A percentile compares a stretch with the other conserved stretches of the same genome.
Conservation (phyloP, 257 asterid species). For the Ballota nigra region DNA sequence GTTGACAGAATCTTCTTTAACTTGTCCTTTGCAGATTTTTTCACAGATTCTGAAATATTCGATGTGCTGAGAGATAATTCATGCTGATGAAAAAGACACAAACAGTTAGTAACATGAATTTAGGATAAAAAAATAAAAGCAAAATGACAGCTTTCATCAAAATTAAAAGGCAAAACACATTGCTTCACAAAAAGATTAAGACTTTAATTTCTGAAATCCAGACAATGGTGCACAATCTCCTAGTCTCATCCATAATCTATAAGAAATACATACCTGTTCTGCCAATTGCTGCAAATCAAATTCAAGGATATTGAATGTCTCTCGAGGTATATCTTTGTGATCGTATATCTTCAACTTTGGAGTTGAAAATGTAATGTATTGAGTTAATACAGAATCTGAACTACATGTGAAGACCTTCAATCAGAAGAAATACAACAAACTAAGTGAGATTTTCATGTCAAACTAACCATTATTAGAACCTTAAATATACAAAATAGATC, state of each 20-base stretch:
- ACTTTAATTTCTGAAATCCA: neutral
- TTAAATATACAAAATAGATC: neutral
- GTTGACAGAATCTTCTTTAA: conserved; percentile 35
- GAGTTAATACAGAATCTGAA: conserved; percentile 47
- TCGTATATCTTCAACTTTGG: conserved; percentile 50
- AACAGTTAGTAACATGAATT: conserved; percentile 21
- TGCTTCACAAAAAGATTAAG: neutral
- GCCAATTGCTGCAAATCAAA: conserved; percentile 27
- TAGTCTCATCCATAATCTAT: neutral
- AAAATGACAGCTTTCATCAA: neutral
- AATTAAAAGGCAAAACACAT: neutral
- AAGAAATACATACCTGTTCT: conserved; percentile 40
- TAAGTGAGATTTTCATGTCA: neutral
- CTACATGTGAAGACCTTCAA: conserved; percentile 75
- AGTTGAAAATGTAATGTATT: conserved; percentile 49
- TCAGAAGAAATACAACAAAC: conserved; percentile 14
- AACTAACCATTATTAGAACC: neutral
- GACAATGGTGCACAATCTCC: neutral
- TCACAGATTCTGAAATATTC: conserved; percentile 33
- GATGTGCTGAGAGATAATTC: conserved; percentile 26
- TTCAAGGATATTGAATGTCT: conserved; percentile 17
- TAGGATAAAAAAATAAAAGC: neutral
- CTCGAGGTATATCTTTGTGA: conserved; percentile 30
- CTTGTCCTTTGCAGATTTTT: conserved; percentile 40
- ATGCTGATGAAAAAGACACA: conserved; percentile 40